Conservation (phyloP, 2,329 filamentous ascomycete species). For the Pezicula neosporulosa region DNA sequence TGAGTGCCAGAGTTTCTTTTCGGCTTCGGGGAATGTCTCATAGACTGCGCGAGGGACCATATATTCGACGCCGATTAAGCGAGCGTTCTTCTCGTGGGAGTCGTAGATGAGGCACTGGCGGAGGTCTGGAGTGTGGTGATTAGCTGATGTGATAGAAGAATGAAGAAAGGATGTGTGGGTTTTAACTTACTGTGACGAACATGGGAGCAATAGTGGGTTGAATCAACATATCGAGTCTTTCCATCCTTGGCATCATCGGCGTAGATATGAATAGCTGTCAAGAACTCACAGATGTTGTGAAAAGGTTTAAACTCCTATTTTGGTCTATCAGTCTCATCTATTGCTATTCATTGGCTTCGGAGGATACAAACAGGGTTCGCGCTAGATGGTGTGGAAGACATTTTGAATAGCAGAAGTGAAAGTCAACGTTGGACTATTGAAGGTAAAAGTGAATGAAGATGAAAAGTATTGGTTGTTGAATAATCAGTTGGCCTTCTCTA, state of each 20-base stretch:
- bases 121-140: constrained; percentile 49
- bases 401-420: too few species aligned
- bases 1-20: constrained; percentile 76
- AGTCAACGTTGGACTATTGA: too few species aligned
- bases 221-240: constrained; percentile 58
- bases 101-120: constrained; percentile 85
- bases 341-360: too few species aligned
- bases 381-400: too few species aligned
- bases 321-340: neutral
- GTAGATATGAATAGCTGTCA: constrained; percentile 81
- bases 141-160: neutral
- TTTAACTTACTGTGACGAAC: constrained; percentile 39
- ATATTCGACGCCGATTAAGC: constrained; percentile 82
- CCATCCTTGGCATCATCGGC: constrained; percentile 54
- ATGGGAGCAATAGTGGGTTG: constrained; percentile 81
- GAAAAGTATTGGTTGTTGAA: too few species aligned
- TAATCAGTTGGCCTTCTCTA: too few species aligned
- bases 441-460: too few species aligned
- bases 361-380: too few species aligned
- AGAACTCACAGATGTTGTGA: constrained; percentile 63
- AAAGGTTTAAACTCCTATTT: constrained; percentile 1
- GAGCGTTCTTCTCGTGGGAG: constrained; percentile 57
- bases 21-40: constrained; percentile 56
- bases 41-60: constrained; percentile 61
- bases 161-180: neutral